phyloP scores from a whole-genome alignment of 768 basidiomycete species.

The Lactifluus volemus region DNA sequence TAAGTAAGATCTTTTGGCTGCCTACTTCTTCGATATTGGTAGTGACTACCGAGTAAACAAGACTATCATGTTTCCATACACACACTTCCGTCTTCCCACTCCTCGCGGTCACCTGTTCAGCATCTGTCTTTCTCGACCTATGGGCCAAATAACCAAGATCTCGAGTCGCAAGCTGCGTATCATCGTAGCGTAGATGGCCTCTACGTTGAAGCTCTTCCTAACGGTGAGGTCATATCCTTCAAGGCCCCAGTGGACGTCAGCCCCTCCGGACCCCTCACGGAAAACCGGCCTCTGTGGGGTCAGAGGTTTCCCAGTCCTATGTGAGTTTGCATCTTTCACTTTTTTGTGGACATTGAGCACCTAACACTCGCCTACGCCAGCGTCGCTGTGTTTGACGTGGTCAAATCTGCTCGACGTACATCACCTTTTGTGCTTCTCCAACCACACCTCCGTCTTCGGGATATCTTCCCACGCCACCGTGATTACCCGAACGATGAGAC shows the following conservation, averaged over 20 bases:
- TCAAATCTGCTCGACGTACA: constrained; percentile 37
- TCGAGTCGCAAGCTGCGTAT: constrained; percentile 62
- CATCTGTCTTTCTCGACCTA: constrained; percentile 87
- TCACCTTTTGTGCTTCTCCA: constrained; percentile 81
- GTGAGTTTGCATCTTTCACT: constrained; percentile 33
- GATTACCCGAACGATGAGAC: constrained; percentile 46
- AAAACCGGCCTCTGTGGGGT: constrained; percentile 47
- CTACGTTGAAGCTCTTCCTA: constrained; percentile 76
- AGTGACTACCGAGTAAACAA: constrained; percentile 23
- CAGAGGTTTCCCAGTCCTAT: constrained; percentile 54
- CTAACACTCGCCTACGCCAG: constrained; percentile 30
- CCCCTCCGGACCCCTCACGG: constrained; percentile 26
- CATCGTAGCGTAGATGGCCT: constrained; percentile 65
- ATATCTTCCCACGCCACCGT: constrained; percentile 48
- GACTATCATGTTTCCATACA: constrained; percentile 89
- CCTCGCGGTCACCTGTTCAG: constrained; percentile 45
- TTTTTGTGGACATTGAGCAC: neutral
- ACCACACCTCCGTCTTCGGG: constrained; percentile 66
- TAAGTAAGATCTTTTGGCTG: constrained; percentile 26
- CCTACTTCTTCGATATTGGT: constrained; percentile 11
- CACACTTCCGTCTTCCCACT: constrained; percentile 38
- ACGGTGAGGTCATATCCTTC: constrained; percentile 74
- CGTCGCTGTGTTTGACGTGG: constrained; percentile 77
- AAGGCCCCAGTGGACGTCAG: constrained; percentile 31
- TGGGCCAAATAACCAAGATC: constrained; percentile 86